Evolutionary conservation across 148 eudicot species (phyloP).

Genomic region (Silene latifolia): DNA sequence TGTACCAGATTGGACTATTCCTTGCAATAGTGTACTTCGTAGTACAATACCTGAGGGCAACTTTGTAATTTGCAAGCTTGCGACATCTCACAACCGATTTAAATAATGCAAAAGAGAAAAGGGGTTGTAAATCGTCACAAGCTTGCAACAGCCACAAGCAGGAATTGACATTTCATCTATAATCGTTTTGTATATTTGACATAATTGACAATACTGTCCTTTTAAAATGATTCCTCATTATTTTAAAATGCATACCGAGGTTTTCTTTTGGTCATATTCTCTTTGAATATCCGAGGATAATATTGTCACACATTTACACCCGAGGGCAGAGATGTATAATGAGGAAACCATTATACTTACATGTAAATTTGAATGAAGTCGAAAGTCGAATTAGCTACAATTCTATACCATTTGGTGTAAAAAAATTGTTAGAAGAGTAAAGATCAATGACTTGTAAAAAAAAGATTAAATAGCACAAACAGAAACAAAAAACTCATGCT

Average conservation of each 20-base stretch:
- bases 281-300: neutral
- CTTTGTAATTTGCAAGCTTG: conserved; percentile 46
- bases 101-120: too few relatives aligned
- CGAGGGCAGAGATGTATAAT: too few relatives aligned
- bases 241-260: too few relatives aligned
- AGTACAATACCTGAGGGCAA: conserved; percentile 68
- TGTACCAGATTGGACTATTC: conserved; percentile 71
- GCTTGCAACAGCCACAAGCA: too few relatives aligned
- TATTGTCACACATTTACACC: too few relatives aligned
- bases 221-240: too few relatives aligned
- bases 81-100: too few relatives aligned
- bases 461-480: conserved; percentile 34
- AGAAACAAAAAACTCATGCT: conserved; percentile 29
- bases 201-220: neutral
- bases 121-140: too few relatives aligned
- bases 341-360: neutral
- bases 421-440: neutral
- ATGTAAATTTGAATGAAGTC: conserved; percentile 13
- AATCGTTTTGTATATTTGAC: neutral
- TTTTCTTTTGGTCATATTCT: too few relatives aligned
- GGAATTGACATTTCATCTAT: too few relatives aligned
- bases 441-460: conserved; percentile 18
- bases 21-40: conserved; percentile 77
- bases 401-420: conserved; percentile 8
- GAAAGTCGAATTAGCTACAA: conserved; percentile 4